Percentiles rank a stretch among this genome's conserved stretches.
These are phyloP conservation scores for Russula compacta DNA, from an alignment of 768 basidiomycete species.

Conservation along the genomic window DNA sequence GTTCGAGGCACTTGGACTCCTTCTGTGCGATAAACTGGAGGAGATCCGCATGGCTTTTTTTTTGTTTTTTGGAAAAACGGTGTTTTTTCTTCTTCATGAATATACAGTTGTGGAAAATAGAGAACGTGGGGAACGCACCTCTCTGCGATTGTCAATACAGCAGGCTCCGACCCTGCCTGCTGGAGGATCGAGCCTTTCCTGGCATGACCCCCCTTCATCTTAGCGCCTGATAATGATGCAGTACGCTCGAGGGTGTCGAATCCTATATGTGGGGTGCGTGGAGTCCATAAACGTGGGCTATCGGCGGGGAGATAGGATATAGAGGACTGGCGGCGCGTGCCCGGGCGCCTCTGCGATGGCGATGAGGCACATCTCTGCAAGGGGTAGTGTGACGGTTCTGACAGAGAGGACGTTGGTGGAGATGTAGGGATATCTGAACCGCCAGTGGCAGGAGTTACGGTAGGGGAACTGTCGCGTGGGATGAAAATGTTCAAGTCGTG, in stretches of 20 bases:
- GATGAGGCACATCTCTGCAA: constrained; percentile 18
- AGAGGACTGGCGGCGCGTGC: constrained; percentile 40
- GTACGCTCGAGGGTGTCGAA: neutral
- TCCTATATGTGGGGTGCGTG: constrained; percentile 2
- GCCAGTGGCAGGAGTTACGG: constrained; percentile 14
- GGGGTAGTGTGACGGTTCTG: constrained; percentile 19
- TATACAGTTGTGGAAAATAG: neutral
- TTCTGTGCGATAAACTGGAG: constrained; percentile 83
- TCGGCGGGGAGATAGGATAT: constrained; percentile 40
- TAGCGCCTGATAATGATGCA: neutral
- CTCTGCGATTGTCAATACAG: constrained; percentile 60
- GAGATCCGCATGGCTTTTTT: constrained; percentile 62
- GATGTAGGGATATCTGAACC: constrained; percentile 12
- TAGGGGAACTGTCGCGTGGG: constrained; percentile 23
- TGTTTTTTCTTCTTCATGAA: neutral
- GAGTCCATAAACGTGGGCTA: constrained; percentile 22
- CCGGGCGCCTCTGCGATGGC: constrained; percentile 19
- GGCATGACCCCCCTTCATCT: constrained; percentile 3
- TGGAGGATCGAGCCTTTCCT: constrained; percentile 23
- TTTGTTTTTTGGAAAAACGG: neutral
- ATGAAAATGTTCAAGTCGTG: constrained; percentile 41
- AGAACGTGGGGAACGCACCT: constrained; percentile 39
- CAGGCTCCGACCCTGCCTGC: constrained; percentile 23
- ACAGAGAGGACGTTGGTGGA: constrained; percentile 23
- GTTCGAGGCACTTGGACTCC: constrained; percentile 73